Percentiles rank a stretch among this genome's conserved stretches.
phyloP scores from a whole-genome alignment of 306 rosid species.

The Pueraria montana region DNA sequence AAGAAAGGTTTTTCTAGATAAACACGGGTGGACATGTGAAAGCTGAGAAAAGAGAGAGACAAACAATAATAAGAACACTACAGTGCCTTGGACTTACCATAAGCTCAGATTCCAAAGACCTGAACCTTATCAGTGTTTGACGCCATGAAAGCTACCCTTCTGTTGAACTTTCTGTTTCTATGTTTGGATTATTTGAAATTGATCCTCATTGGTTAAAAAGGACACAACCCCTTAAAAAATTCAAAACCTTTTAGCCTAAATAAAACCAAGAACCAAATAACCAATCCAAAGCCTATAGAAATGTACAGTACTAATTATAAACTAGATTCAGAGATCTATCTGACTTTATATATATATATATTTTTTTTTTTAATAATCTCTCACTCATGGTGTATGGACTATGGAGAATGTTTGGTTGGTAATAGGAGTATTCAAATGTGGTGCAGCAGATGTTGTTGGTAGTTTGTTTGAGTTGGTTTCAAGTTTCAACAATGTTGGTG shows the following conservation, averaged over 20 bases:
- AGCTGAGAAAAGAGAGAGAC: conserved; percentile 48
- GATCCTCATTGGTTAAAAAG: conserved; percentile 43
- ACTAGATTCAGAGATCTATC: conserved; percentile 37
- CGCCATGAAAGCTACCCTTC: conserved; percentile 68
- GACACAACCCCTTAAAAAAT: background rate
- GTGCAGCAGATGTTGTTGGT: conserved; percentile 35
- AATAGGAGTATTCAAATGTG: conserved; percentile 40
- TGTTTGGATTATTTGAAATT: conserved; percentile 36
- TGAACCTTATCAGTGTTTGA: conserved; percentile 50
- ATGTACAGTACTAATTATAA: background rate
- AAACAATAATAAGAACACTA: conserved; percentile 44
- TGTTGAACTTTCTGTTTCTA: conserved; percentile 50
- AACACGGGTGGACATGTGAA: conserved; percentile 45
- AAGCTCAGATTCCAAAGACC: conserved; percentile 51
- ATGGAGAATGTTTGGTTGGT: conserved; percentile 47
- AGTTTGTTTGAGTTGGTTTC: conserved; percentile 42
- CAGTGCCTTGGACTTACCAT: conserved; percentile 60
- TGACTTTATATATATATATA: background rate
- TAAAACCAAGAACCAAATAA: background rate
- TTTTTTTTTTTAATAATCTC: background rate
- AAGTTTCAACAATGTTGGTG: conserved; percentile 39
- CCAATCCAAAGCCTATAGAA: background rate
- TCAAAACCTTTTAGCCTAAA: conserved; percentile 14
- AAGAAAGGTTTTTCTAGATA: conserved; percentile 44
- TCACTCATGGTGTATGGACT: background rate